phyloP scores from a whole-genome alignment of 139 green algal genomes.

The Spirogloea muscicola region DNA sequence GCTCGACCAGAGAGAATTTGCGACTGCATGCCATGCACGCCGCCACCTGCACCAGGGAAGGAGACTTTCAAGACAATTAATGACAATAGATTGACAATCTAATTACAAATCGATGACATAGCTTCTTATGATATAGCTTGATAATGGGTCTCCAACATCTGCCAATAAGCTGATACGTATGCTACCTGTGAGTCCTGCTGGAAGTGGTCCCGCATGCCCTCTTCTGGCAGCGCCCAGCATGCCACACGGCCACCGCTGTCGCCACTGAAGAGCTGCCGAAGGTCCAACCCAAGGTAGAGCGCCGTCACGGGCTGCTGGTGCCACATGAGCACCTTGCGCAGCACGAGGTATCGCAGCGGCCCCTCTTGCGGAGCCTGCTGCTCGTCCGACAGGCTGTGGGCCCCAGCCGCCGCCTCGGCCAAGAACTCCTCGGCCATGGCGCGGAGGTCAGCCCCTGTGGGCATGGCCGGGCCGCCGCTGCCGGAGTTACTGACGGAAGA shows the following conservation, averaged over 20 bases:
- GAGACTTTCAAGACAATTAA: background rate
- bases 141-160: background rate
- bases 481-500: background rate
- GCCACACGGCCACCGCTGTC: slow-evolving; percentile 32
- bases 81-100: background rate
- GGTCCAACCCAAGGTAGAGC: slow-evolving; percentile 16
- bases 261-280: slow-evolving; percentile 36
- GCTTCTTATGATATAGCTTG: background rate
- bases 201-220: background rate
- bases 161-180: background rate
- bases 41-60: background rate
- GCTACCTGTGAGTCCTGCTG: slow-evolving; percentile 12
- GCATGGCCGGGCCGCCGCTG: too few relatives aligned
- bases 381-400: background rate
- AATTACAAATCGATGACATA: too few relatives aligned
- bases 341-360: slow-evolving; percentile 20
- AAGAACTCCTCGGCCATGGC: slow-evolving; percentile 15
- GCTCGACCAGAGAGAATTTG: slow-evolving; percentile 10
- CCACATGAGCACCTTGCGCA: slow-evolving; percentile 26
- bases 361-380: background rate
- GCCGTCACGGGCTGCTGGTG: slow-evolving; percentile 37
- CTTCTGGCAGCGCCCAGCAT: slow-evolving; percentile 34
- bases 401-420: background rate
- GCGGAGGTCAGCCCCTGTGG: slow-evolving; percentile 5
- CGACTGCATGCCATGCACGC: slow-evolving; percentile 10